Conservation (phyloP, 306 rosid species). For the Inga laurina region DNA sequence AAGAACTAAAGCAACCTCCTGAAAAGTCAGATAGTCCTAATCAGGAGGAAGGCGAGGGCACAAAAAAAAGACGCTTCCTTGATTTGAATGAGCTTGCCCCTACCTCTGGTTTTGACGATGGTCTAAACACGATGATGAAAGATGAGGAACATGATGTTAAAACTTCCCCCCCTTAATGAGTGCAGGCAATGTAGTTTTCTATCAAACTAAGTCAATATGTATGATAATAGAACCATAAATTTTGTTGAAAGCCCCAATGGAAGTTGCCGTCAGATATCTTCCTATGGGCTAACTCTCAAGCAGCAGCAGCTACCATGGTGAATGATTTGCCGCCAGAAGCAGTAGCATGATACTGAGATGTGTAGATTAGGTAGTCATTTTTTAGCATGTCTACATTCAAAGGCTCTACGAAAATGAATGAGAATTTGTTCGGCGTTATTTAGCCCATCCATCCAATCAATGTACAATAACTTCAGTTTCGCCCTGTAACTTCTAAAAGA, state of each 20-base stretch:
- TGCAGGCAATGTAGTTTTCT: conserved; percentile 37
- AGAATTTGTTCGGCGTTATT: conserved; percentile 65
- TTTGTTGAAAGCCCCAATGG: conserved; percentile 71
- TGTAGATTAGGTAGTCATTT: conserved; percentile 90
- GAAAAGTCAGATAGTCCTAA: conserved; percentile 70
- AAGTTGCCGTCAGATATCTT: conserved; percentile 59
- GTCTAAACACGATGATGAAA: conserved; percentile 63
- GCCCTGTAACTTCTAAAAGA: conserved; percentile 60
- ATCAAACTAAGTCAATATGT: conserved; percentile 55
- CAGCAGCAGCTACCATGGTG: conserved; percentile 48
- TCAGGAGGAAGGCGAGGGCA: conserved; percentile 72
- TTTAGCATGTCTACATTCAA: conserved; percentile 65
- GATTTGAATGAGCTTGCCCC: conserved; percentile 98
- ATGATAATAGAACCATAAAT: conserved; percentile 71
- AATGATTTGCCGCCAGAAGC: conserved; percentile 63
- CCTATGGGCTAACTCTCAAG: conserved; percentile 52
- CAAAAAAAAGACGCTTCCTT: conserved; percentile 75
- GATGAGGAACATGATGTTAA: conserved; percentile 69
- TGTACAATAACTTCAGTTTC: conserved; percentile 74
- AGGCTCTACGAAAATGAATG: conserved; percentile 61
- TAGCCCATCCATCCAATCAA: conserved; percentile 56
- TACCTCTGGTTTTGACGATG: conserved; percentile 87
- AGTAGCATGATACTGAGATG: conserved; percentile 56
- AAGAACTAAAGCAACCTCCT: conserved; percentile 59
- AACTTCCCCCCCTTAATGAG: conserved; percentile 46